Evolutionary conservation across 768 basidiomycete genomes (phyloP).

Genomic region (Lactarius indigo): DNA sequence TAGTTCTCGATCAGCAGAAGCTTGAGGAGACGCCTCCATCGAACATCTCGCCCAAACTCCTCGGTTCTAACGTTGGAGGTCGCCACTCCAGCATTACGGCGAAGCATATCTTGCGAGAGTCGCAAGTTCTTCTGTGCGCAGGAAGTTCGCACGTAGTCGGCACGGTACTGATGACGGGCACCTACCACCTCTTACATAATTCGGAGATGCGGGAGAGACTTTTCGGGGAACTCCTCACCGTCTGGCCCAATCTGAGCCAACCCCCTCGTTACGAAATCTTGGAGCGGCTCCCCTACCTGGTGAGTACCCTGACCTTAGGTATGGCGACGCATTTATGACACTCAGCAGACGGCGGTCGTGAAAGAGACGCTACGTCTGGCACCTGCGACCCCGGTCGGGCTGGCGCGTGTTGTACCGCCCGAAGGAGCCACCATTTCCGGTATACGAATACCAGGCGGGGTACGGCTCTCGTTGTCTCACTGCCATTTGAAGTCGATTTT

Average conservation of each 20-base stretch:
- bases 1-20: not conserved
- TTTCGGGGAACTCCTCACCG: not conserved
- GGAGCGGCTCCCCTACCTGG: conserved; percentile 5
- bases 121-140: not conserved
- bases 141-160: conserved; percentile 3
- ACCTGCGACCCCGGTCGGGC: not conserved
- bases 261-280: conserved; percentile 1
- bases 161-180: not conserved
- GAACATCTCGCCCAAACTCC: not conserved
- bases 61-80: not conserved
- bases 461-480: not conserved
- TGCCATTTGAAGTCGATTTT: not conserved
- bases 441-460: conserved; percentile 5
- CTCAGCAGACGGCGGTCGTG: conserved; percentile 1
- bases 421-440: conserved; percentile 1
- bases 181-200: conserved; percentile 4
- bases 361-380: conserved; percentile 8
- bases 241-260: not conserved
- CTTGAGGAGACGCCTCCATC: not conserved
- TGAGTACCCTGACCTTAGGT: not conserved
- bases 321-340: not conserved
- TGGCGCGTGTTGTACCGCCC: conserved; percentile 4
- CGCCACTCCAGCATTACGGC: not conserved
- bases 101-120: conserved; percentile 2
- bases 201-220: not conserved